Evolutionary conservation across 176 grass and related monocot species (phyloP).

Genomic region (Triticum urartu): DNA sequence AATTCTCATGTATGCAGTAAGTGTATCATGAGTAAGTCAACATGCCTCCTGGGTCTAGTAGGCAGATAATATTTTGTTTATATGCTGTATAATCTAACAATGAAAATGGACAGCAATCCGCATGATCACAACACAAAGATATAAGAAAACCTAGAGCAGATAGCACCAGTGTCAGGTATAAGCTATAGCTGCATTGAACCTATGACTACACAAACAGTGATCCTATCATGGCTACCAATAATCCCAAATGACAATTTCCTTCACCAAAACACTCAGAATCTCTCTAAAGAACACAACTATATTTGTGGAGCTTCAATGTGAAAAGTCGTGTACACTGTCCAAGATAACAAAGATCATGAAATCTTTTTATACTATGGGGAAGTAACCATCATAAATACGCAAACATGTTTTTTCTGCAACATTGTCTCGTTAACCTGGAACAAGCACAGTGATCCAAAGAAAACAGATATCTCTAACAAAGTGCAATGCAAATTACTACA

Average conservation of each 20-base stretch:
- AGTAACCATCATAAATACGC: neutral
- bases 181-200: constrained; percentile 9
- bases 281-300: neutral
- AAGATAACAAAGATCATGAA: neutral
- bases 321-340: constrained; percentile 9
- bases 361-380: neutral
- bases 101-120: neutral
- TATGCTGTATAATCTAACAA: constrained; percentile 12
- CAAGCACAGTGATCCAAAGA: neutral
- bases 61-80: neutral
- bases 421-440: neutral
- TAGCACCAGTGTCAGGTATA: neutral
- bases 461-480: constrained; percentile 8
- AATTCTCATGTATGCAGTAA: neutral
- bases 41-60: neutral
- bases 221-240: neutral
- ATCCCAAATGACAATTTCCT: neutral
- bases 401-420: neutral
- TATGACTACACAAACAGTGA: neutral
- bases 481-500: neutral
- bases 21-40: neutral
- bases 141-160: neutral
- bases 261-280: constrained; percentile 21
- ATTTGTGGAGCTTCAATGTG: neutral
- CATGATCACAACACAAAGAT: neutral